A percentile compares a stretch with the other conserved stretches of the same genome.
Conservation (phyloP, 2,329 filamentous ascomycete species). For the Botryosphaeria dothidea region DNA sequence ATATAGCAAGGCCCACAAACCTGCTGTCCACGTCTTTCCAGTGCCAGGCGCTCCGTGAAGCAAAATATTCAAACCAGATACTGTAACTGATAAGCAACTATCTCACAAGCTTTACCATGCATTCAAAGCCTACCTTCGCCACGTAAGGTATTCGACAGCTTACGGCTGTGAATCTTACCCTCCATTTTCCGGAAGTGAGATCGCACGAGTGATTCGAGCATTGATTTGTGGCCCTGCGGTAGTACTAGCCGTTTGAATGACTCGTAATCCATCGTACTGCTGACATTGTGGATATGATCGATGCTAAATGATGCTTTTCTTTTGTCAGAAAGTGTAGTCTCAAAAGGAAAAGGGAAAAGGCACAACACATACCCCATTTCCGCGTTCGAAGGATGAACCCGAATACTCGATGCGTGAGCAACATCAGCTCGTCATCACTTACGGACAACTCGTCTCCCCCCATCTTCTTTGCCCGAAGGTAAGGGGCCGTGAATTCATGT, state of each 20-base stretch:
- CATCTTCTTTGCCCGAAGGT: not conserved
- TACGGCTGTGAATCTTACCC: not conserved
- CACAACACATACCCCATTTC: conserved; percentile 17
- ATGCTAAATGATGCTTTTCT: not conserved
- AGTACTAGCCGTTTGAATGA: not conserved
- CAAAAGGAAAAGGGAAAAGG: not conserved
- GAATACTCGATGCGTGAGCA: not conserved
- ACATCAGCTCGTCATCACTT: not conserved
- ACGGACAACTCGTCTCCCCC: not conserved
- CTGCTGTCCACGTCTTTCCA: not conserved
- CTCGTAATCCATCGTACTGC: not conserved
- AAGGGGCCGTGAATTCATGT: not conserved
- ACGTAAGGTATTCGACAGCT: not conserved
- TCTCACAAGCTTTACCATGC: not conserved
- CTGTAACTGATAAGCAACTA: not conserved
- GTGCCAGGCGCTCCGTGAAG: not conserved
- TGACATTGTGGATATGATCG: not conserved
- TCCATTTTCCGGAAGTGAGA: not conserved
- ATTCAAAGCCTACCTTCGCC: not conserved
- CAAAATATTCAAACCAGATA: not conserved
- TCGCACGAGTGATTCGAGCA: not conserved
- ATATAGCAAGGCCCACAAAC: not conserved
- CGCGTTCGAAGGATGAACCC: conserved; percentile 21
- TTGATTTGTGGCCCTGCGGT: not conserved
- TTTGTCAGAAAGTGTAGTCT: not conserved